Evolutionary conservation across 1,139 yeast genomes (phyloP), one percentile per base, ranked within the genome.

Genomic region (Nadsonia commutata): DNA sequence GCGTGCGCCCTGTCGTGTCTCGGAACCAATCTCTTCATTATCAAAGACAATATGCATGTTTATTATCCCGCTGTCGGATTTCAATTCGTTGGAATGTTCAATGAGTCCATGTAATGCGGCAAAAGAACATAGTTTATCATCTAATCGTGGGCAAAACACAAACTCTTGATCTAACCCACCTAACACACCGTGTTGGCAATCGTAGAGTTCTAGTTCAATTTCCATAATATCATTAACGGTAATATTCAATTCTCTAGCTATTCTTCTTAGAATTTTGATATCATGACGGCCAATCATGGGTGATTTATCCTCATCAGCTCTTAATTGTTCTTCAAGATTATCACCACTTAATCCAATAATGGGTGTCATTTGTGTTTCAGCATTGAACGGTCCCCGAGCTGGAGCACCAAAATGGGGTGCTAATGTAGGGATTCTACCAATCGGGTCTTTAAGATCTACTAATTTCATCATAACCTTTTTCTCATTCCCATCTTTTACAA

Each of bases 1-100:
- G 55, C 81, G 83, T 2, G 96, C 97, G 49, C 97, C 97, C 61
- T 86, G 95, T 13, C 94, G 88, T 31, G 90, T 76, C 21, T 75
- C 67, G 3, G 94, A 81, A 0, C 96, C 96, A 52, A 86, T 74
- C 61, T 88, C 97, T 63, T 88, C 97, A 58, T 88, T 94, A 58
- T 88, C 96, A 59, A 84, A 88, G 47, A 85, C 69, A 0, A 93
- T 81, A 41, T 84, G 74, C 56, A 84, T 59, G 59, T 76, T 78
- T 41, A 83, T 75, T 37, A 84, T 82, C 2, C 56, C 54, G 65
- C 78, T 76, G 2, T 36, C 43, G 11, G 58, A 55, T 13, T 65
- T 52, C 31, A 36, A 13, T 19, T 41, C 43, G 79, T 59, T 60
- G 3, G 54, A 52, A 27, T 46, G 33, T 8, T 58, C 56, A 2